Evolutionary conservation across 2,329 filamentous ascomycete genomes (phyloP).

Genomic region (Scleromitrula shiraiana): DNA sequence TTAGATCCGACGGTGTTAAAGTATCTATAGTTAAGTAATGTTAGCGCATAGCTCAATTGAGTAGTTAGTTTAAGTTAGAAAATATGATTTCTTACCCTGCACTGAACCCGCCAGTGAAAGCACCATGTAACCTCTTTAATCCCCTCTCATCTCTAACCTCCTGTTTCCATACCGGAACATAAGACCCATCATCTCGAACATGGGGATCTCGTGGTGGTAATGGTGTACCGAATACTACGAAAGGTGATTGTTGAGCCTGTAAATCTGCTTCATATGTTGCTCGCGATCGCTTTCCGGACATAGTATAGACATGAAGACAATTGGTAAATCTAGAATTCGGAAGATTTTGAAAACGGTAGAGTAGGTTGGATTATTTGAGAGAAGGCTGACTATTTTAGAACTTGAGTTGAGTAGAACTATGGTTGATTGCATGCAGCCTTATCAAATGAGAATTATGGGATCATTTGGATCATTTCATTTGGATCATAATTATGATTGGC

Average conservation of each 20-base stretch:
- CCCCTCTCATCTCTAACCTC: conserved; percentile 91
- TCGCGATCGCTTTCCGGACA: conserved; percentile 75
- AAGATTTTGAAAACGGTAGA: conserved; percentile 1
- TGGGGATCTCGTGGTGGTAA: conserved; percentile 71
- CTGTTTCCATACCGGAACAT: conserved; percentile 95
- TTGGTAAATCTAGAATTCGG: not conserved
- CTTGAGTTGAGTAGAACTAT: too few relatives aligned
- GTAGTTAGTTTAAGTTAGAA: not conserved
- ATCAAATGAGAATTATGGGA: not conserved
- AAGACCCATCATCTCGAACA: conserved; percentile 80
- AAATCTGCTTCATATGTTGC: conserved; percentile 70
- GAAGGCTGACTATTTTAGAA: not conserved
- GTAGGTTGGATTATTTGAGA: not conserved
- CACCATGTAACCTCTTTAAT: conserved; percentile 83
- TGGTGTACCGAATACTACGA: conserved; percentile 74
- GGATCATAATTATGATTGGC: too few relatives aligned
- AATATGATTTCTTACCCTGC: conserved; percentile 60
- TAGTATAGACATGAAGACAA: conserved; percentile 31
- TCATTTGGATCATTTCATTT: too few relatives aligned
- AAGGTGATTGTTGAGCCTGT: conserved; percentile 60
- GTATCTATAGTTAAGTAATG: conserved; percentile 51
- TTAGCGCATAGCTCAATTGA: conserved; percentile 13
- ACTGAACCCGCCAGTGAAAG: conserved; percentile 94
- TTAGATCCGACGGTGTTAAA: conserved; percentile 98
- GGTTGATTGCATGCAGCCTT: not conserved